Evolutionary conservation across 352 stramenopile genomes (phyloP).

Genomic region (Discostella stelligera): DNA sequence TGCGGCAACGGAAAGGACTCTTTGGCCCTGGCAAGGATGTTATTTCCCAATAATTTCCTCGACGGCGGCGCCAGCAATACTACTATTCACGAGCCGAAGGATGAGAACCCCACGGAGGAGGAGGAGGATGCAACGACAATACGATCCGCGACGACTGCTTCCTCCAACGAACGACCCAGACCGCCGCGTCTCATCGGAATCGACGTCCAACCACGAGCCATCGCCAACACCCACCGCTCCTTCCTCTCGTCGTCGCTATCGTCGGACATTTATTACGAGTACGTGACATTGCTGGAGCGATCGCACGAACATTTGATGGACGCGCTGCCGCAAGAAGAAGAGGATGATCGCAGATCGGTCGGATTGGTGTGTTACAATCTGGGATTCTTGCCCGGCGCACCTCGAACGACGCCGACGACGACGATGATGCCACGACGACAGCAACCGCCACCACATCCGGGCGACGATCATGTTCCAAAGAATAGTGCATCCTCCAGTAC

Average conservation of each 20-base stretch:
- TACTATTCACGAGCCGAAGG: neutral
- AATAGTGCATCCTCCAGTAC: too few species aligned
- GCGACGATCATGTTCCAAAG: neutral
- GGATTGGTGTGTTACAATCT: constrained; percentile 78
- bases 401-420: neutral
- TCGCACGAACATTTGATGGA: constrained; percentile 45
- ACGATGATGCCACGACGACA: neutral
- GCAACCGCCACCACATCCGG: neutral
- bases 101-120: neutral
- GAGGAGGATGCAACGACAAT: neutral
- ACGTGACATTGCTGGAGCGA: constrained; percentile 30
- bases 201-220: constrained; percentile 70
- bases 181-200: constrained; percentile 64
- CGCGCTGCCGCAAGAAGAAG: constrained; percentile 1
- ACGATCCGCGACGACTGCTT: neutral
- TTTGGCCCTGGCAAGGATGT: constrained; percentile 54
- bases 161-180: neutral
- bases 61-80: too few species aligned
- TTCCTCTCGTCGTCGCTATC: constrained; percentile 29
- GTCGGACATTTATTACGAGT: constrained; percentile 22
- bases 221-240: constrained; percentile 49
- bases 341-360: constrained; percentile 26
- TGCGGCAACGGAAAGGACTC: constrained; percentile 78
- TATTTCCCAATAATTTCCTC: constrained; percentile 47
- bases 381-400: constrained; percentile 57